Percentiles rank a stretch among this genome's conserved stretches.
Conservation (phyloP, 2,329 filamentous ascomycete genomes). For the Sporothrix brasiliensis region DNA sequence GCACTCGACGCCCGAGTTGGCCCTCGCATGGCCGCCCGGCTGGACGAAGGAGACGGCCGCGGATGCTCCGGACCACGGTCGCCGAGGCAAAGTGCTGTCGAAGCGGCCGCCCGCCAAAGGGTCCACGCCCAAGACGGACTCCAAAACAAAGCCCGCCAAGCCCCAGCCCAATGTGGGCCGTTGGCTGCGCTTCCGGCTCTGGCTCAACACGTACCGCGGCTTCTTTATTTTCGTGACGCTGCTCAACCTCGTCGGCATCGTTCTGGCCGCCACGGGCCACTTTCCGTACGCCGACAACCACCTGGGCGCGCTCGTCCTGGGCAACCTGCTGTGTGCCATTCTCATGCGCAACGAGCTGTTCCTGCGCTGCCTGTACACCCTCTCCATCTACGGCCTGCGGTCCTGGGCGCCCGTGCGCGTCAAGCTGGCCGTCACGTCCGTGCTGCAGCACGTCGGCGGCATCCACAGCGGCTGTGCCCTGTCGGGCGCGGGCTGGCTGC, state of each 20-base stretch:
- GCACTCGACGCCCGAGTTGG: conserved; percentile 11
- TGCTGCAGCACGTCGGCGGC: conserved; percentile 48
- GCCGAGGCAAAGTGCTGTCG: not conserved
- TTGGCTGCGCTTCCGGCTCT: conserved; percentile 45
- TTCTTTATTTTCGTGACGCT: conserved; percentile 46
- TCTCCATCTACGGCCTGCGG: conserved; percentile 46
- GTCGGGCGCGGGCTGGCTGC: conserved; percentile 46
- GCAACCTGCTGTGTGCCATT: conserved; percentile 47
- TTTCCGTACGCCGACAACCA: conserved; percentile 47
- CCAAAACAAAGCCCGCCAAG: not conserved
- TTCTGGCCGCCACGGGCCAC: conserved; percentile 41
- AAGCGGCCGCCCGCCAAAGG: not conserved
- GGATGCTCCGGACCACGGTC: not conserved
- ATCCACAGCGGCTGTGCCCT: conserved; percentile 49
- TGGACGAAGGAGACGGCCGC: not conserved
- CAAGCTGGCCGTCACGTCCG: conserved; percentile 45
- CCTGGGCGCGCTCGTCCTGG: conserved; percentile 46
- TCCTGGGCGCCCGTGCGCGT: conserved; percentile 46
- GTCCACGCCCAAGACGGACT: not conserved
- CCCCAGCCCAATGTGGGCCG: conserved; percentile 37
- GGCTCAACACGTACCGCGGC: conserved; percentile 49
- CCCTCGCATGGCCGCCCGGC: conserved; percentile 16
- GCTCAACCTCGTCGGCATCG: conserved; percentile 45
- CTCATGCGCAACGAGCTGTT: conserved; percentile 49
- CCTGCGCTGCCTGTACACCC: conserved; percentile 44